These are phyloP conservation scores for Glaciozyma martinii DNA, from an alignment of 768 basidiomycete species.

Conservation along the genomic window DNA sequence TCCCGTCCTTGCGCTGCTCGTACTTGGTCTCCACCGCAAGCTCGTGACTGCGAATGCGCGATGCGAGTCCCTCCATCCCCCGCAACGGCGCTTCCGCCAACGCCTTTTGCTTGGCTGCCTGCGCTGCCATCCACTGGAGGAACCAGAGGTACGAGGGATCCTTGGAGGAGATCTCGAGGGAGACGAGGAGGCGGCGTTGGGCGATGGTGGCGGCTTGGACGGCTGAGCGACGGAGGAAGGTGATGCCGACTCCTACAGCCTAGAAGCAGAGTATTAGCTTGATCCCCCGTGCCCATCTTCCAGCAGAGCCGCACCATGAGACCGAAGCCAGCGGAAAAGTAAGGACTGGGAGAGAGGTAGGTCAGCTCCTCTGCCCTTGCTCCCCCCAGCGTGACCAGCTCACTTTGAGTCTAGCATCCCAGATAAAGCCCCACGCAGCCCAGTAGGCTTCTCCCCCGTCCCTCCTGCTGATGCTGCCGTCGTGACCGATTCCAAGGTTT, in stretches of 20 bases:
- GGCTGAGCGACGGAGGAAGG: conserved; percentile 50
- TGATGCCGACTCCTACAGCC: conserved; percentile 84
- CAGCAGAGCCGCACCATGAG: conserved; percentile 60
- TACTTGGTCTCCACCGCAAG: conserved; percentile 84
- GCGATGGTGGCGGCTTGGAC: conserved; percentile 63
- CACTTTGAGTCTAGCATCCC: background rate
- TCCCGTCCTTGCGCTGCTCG: conserved; percentile 84
- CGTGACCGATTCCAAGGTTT: background rate
- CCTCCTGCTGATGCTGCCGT: background rate
- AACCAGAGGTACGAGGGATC: conserved; percentile 96
- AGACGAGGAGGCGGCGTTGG: conserved; percentile 81
- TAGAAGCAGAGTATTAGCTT: conserved; percentile 37
- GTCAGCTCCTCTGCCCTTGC: background rate
- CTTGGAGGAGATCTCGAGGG: conserved; percentile 91
- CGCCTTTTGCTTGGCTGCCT: conserved; percentile 43
- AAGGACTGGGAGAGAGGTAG: conserved; percentile 58
- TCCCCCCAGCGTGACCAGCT: background rate
- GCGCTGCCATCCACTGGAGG: conserved; percentile 85
- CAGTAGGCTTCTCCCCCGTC: background rate
- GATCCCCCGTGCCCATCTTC: rapidly evolving
- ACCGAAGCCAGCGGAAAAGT: conserved; percentile 96
- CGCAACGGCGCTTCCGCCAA: conserved; percentile 24
- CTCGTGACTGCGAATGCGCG: conserved; percentile 64
- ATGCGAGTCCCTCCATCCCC: conserved; percentile 30
- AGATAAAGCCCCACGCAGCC: background rate